phyloP scores from a whole-genome alignment of 2,329 filamentous ascomycete genomes.

The Clonostachys solani region DNA sequence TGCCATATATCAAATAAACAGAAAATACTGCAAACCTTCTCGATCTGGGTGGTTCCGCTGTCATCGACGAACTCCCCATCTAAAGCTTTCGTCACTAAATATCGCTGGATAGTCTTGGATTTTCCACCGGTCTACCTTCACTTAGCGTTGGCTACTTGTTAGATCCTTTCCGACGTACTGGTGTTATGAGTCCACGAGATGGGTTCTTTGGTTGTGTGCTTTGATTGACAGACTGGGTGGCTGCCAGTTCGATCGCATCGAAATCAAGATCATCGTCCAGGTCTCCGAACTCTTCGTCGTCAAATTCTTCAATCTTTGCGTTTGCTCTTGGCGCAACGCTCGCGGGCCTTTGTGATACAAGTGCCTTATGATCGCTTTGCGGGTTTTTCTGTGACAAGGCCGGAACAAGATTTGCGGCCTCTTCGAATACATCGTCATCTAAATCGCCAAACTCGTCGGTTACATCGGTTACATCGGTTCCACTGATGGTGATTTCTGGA shows the following conservation, averaged over 20 bases:
- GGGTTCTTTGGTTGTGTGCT: conserved; percentile 55
- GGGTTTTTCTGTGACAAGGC: background rate
- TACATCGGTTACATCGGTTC: conserved; percentile 6
- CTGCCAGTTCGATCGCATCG: conserved; percentile 69
- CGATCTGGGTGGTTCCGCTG: conserved; percentile 52
- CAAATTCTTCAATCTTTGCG: background rate
- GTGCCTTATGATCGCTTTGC: background rate
- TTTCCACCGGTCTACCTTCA: conserved; percentile 61
- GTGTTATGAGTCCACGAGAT: conserved; percentile 14
- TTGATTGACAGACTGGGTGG: conserved; percentile 58
- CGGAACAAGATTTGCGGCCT: conserved; percentile 15
- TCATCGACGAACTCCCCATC: conserved; percentile 64
- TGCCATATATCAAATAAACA: background rate
- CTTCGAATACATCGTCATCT: conserved; percentile 58
- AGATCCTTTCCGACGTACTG: conserved; percentile 27
- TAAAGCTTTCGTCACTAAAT: conserved; percentile 72
- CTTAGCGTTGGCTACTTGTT: conserved; percentile 52
- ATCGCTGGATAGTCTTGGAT: conserved; percentile 77
- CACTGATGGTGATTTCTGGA: conserved; percentile 1
- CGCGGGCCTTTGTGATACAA: background rate
- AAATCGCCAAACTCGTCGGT: conserved; percentile 57
- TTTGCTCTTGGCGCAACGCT: background rate
- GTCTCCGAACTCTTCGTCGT: conserved; percentile 27
- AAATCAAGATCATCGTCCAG: conserved; percentile 68
- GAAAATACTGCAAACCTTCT: conserved; percentile 60